Conservation (phyloP, 2,329 filamentous ascomycete genomes). For the Penicillium decumbens region DNA sequence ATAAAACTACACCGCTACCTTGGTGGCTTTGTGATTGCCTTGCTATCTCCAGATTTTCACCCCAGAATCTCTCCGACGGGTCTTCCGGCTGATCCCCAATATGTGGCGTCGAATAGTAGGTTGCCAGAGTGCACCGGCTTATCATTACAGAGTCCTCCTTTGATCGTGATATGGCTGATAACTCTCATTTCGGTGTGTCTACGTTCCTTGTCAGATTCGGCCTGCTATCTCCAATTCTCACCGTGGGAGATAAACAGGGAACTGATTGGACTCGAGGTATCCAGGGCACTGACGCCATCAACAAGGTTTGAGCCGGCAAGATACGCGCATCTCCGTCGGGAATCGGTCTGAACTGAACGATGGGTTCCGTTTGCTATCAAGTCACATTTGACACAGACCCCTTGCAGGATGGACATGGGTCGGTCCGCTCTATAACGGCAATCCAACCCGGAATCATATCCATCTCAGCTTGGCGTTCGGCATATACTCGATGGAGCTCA, state of each 20-base stretch:
- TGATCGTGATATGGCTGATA: slow-evolving; percentile 2
- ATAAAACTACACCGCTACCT: slow-evolving; percentile 8
- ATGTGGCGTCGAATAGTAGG: background rate
- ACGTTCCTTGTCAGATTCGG: background rate
- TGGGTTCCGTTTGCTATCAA: slow-evolving; percentile 1
- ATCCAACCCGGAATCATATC: background rate
- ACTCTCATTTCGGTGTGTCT: slow-evolving; percentile 5
- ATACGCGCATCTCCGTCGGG: background rate
- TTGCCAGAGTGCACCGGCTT: slow-evolving; percentile 1
- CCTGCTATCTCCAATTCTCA: background rate
- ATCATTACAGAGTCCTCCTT: slow-evolving; percentile 4
- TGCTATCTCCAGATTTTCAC: slow-evolving; percentile 23
- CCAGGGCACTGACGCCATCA: slow-evolving; percentile 6
- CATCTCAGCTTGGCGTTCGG: background rate
- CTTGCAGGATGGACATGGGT: slow-evolving; percentile 1
- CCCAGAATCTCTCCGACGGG: slow-evolving; percentile 15
- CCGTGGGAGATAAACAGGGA: background rate
- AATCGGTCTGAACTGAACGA: background rate
- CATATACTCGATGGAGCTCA: no score
- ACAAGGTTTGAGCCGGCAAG: background rate
- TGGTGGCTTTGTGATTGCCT: background rate
- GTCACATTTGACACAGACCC: background rate
- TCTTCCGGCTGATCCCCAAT: slow-evolving; percentile 17
- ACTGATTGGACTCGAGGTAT: background rate
- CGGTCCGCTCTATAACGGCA: background rate